Conservation (phyloP, 345 rosid genomes). For the Arabidopsis suecica region DNA sequence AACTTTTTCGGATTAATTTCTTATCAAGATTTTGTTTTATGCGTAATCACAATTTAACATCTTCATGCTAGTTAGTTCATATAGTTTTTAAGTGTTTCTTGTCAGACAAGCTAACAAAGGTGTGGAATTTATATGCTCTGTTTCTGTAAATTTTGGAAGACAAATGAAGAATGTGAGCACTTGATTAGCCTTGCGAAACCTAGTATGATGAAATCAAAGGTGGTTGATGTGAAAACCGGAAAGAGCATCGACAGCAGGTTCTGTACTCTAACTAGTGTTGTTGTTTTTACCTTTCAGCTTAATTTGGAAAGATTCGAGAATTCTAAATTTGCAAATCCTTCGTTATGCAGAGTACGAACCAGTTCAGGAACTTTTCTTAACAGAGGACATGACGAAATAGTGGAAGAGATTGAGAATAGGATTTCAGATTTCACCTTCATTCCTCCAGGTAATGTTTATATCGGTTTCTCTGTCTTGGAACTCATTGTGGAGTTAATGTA, state of each 20-base stretch:
- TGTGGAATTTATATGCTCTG: neutral
- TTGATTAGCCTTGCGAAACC: constrained; percentile 80
- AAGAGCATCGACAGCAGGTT: constrained; percentile 81
- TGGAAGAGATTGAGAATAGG: constrained; percentile 75
- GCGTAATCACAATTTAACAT: neutral
- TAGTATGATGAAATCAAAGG: constrained; percentile 72
- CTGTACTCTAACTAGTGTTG: neutral
- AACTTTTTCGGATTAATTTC: constrained; percentile 1
- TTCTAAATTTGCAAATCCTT: neutral
- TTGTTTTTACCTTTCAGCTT: neutral
- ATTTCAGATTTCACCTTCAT: constrained; percentile 88
- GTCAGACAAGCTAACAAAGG: constrained; percentile 1
- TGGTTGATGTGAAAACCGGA: constrained; percentile 75
- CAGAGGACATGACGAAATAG: constrained; percentile 74
- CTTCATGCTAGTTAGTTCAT: neutral
- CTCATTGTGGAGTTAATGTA: constrained; percentile 2
- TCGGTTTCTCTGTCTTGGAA: neutral
- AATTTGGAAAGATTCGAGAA: neutral
- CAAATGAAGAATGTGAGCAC: constrained; percentile 76
- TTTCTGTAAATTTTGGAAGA: constrained; percentile 45
- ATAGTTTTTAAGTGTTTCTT: constrained; percentile 3
- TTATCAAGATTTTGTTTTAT: neutral
- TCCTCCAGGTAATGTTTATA: constrained; percentile 29
- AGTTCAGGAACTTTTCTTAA: constrained; percentile 79
- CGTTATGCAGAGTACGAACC: constrained; percentile 63